phyloP scores from a whole-genome alignment of 2,329 filamentous ascomycete genomes.

The Magnaporthiopsis incrustans region DNA sequence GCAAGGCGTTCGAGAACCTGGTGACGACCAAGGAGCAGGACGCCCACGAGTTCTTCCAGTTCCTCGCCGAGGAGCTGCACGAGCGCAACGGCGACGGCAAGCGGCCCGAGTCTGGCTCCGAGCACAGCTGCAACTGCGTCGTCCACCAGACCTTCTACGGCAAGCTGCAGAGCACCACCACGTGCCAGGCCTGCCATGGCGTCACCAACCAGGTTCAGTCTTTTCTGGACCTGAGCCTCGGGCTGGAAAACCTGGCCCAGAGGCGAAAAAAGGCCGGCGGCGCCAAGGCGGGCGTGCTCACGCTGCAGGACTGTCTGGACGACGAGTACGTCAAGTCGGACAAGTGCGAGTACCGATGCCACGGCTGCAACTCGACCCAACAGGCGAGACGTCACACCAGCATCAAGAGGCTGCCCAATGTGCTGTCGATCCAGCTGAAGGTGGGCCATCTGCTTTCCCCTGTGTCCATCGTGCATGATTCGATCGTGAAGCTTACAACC shows the following conservation, averaged over 20 bases:
- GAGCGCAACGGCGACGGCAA: conserved; percentile 68
- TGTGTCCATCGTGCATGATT: no score
- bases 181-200: conserved; percentile 79
- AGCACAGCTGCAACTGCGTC: conserved; percentile 73
- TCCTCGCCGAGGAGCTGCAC: conserved; percentile 85
- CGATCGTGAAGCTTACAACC: conserved; percentile 1
- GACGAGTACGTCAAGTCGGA: conserved; percentile 82
- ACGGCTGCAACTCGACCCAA: conserved; percentile 67
- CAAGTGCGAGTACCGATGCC: conserved; percentile 83
- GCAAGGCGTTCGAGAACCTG: conserved; percentile 61
- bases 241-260: conserved; percentile 68
- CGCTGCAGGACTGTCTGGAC: conserved; percentile 66
- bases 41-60: conserved; percentile 95
- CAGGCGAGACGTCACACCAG: conserved; percentile 78
- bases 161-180: conserved; percentile 82
- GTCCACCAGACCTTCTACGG: conserved; percentile 94
- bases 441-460: conserved; percentile 31
- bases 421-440: conserved; percentile 88
- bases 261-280: conserved; percentile 33
- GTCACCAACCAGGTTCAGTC: conserved; percentile 78
- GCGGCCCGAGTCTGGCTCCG: conserved; percentile 48
- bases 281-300: conserved; percentile 28
- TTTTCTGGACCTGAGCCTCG: conserved; percentile 83
- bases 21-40: conserved; percentile 94
- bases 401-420: conserved; percentile 78